Evolutionary conservation across 2,329 filamentous ascomycete species (phyloP).

Genomic region (Scopulariopsis brevicaulis): DNA sequence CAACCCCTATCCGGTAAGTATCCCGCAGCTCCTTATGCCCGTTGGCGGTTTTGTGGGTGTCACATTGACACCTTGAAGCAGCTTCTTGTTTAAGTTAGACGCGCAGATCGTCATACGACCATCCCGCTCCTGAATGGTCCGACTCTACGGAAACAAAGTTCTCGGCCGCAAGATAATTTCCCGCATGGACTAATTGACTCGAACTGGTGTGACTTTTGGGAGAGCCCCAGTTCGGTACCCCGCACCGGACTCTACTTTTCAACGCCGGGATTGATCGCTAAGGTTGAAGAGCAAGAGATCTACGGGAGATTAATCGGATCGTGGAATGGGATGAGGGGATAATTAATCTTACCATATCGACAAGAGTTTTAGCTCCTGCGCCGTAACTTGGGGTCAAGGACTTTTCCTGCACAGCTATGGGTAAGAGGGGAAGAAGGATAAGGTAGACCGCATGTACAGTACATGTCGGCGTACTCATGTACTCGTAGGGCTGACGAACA

Average conservation of each 20-base stretch:
- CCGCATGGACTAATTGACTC: too few species aligned
- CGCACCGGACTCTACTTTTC: not conserved
- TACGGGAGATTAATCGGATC: not conserved
- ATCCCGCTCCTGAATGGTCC: not conserved
- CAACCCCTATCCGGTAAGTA: not conserved
- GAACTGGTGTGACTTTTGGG: not conserved
- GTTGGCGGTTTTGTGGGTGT: not conserved
- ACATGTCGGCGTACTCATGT: not conserved
- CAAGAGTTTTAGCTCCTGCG: not conserved
- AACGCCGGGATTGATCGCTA: not conserved
- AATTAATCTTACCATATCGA: not conserved
- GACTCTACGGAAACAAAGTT: too few species aligned
- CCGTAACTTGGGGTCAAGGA: not conserved
- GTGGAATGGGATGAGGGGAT: not conserved
- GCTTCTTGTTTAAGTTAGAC: not conserved
- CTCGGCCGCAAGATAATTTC: too few species aligned
- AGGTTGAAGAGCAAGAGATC: not conserved
- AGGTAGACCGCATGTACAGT: too few species aligned
- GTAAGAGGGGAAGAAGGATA: not conserved
- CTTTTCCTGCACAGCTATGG: not conserved
- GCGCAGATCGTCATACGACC: not conserved
- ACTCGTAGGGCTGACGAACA: not conserved
- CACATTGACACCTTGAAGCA: not conserved
- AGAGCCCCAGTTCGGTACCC: not conserved
- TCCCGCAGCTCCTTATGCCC: not conserved